Evolutionary conservation across 2,329 filamentous ascomycete species (phyloP).

Genomic region (Talaromyces sp.): DNA sequence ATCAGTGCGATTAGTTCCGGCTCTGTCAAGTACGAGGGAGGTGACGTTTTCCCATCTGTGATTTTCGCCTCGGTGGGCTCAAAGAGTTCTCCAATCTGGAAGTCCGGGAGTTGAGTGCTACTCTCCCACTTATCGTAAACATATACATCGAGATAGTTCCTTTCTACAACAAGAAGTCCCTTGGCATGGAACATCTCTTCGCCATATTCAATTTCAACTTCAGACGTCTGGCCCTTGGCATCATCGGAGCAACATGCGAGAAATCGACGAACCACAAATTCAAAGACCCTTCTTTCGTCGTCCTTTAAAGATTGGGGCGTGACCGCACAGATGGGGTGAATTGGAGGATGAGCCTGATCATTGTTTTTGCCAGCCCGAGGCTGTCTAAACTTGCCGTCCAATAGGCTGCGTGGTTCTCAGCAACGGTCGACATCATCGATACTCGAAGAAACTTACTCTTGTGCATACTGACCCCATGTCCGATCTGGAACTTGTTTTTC

Average conservation of each 20-base stretch:
- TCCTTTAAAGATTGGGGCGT: conserved; percentile 54
- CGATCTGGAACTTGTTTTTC: conserved; percentile 75
- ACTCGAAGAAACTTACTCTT: conserved; percentile 39
- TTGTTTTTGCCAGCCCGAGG: conserved; percentile 82
- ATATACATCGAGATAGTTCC: conserved; percentile 93
- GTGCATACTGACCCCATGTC: conserved; percentile 76
- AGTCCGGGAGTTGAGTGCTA: conserved; percentile 73
- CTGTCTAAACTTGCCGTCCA: conserved; percentile 70
- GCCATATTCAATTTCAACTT: conserved; percentile 78
- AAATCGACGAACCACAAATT: conserved; percentile 87
- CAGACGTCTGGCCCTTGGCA: conserved; percentile 77
- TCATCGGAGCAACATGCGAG: conserved; percentile 94
- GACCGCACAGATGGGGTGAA: conserved; percentile 88
- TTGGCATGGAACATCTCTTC: conserved; percentile 75
- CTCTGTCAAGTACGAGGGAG: conserved; percentile 85
- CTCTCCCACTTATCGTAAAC: conserved; percentile 96
- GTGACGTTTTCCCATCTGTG: conserved; percentile 79
- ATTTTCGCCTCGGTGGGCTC: conserved; percentile 85
- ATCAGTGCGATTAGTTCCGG: conserved; percentile 93
- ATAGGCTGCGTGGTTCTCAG: conserved; percentile 41
- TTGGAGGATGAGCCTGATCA: conserved; percentile 94
- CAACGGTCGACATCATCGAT: not conserved
- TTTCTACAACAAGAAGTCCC: conserved; percentile 76
- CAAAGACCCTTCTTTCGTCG: conserved; percentile 73
- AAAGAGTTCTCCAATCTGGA: conserved; percentile 73